Percentiles rank a stretch among this genome's conserved stretches.
These are phyloP conservation scores for Cucurbitaria berberidis DNA, from an alignment of 2,329 filamentous ascomycete genomes.

Conservation along the genomic window DNA sequence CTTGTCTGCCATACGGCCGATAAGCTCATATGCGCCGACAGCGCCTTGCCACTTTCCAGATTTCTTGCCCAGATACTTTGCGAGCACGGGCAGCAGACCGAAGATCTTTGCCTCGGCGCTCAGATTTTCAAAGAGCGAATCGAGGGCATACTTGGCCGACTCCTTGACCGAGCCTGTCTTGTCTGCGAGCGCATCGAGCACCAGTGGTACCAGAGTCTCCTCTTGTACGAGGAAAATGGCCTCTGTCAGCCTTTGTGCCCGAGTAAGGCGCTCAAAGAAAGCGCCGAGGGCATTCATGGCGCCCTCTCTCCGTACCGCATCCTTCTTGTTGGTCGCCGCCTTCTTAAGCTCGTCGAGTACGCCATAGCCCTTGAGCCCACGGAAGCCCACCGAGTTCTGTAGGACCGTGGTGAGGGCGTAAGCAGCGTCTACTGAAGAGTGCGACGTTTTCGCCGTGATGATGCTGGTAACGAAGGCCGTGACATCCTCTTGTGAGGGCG, in stretches of 20 bases:
- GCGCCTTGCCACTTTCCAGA: constrained; percentile 98
- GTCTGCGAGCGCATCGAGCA: constrained; percentile 85
- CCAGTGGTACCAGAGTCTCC: constrained; percentile 71
- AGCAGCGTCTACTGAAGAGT: constrained; percentile 65
- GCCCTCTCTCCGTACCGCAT: constrained; percentile 80
- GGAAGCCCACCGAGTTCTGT: constrained; percentile 68
- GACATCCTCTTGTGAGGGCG: constrained; percentile 56
- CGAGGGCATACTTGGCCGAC: constrained; percentile 90
- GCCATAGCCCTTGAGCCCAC: constrained; percentile 67
- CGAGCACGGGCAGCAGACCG: constrained; percentile 78
- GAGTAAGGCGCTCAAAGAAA: constrained; percentile 86
- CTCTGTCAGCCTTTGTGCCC: constrained; percentile 78
- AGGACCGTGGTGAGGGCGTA: constrained; percentile 70
- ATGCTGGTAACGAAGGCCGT: constrained; percentile 51
- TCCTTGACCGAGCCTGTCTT: constrained; percentile 89
- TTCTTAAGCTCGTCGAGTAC: constrained; percentile 71
- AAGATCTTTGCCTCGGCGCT: constrained; percentile 81
- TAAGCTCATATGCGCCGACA: constrained; percentile 80
- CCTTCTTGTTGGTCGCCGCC: constrained; percentile 93
- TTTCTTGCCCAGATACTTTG: constrained; percentile 77
- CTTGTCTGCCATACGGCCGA: constrained; percentile 95
- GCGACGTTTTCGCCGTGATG: constrained; percentile 60
- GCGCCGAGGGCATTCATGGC: constrained; percentile 95
- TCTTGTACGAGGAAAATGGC: constrained; percentile 83
- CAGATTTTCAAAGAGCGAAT: constrained; percentile 82